Evolutionary conservation across 352 stramenopile genomes (phyloP).

Genomic region (Globisporangium paddicum): DNA sequence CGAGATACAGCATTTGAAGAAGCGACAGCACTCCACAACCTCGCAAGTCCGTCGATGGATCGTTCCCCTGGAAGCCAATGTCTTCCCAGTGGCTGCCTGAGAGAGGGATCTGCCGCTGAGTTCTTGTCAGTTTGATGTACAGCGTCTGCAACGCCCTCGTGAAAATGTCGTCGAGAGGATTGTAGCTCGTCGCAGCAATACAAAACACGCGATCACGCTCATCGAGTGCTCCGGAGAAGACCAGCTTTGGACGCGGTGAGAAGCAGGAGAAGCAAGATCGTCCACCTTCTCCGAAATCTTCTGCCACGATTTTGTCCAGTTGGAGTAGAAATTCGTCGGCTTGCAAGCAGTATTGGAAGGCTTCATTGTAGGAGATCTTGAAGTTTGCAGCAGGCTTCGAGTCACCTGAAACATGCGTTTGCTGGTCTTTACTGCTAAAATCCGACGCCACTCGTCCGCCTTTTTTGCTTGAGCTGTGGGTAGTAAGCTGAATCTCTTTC

Average conservation of each 20-base stretch:
- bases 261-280: slow-evolving; percentile 61
- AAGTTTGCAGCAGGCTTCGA: slow-evolving; percentile 1
- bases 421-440: background rate
- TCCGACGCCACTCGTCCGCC: background rate
- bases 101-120: slow-evolving; percentile 30
- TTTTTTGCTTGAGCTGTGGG: background rate
- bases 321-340: slow-evolving; percentile 34
- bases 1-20: slow-evolving; percentile 78
- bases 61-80: slow-evolving; percentile 86
- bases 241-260: slow-evolving; percentile 35
- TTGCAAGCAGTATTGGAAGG: slow-evolving; percentile 34
- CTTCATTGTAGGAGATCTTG: slow-evolving; percentile 43
- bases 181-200: slow-evolving; percentile 48
- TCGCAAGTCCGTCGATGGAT: slow-evolving; percentile 86
- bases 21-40: slow-evolving; percentile 82
- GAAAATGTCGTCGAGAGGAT: slow-evolving; percentile 40
- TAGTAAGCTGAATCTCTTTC: slow-evolving; percentile 48
- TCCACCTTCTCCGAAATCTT: slow-evolving; percentile 30
- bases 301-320: slow-evolving; percentile 47
- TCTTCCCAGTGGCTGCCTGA: slow-evolving; percentile 80
- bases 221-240: slow-evolving; percentile 46
- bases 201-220: slow-evolving; percentile 77
- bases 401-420: background rate
- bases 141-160: slow-evolving; percentile 61
- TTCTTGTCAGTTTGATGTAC: slow-evolving; percentile 43